A percentile compares a stretch with the other conserved stretches of the same genome.
Evolutionary conservation across 2,329 filamentous ascomycete species (phyloP).

Genomic region (Thyridium curvatum): DNA sequence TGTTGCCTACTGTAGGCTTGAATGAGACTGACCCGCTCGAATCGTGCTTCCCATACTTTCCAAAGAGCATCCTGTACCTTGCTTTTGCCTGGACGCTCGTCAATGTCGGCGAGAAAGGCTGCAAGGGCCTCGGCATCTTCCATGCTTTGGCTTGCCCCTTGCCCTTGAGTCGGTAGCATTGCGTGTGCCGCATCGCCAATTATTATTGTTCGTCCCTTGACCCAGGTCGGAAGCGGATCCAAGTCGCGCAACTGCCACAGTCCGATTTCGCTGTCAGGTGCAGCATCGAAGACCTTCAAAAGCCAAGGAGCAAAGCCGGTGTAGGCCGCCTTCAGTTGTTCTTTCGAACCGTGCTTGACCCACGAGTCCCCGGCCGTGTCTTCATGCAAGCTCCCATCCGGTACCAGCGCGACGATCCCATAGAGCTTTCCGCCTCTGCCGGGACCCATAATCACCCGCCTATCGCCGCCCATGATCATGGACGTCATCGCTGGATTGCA

Average conservation of each 20-base stretch:
- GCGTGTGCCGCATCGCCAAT: constrained; percentile 15
- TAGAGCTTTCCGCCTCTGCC: constrained; percentile 31
- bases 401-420: constrained; percentile 36
- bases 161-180: constrained; percentile 31
- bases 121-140: constrained; percentile 33
- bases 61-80: constrained; percentile 15
- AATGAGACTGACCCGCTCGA: constrained; percentile 30
- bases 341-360: constrained; percentile 26
- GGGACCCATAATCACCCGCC: constrained; percentile 38
- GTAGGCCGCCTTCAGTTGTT: constrained; percentile 30
- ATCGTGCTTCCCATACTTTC: constrained; percentile 19
- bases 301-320: constrained; percentile 33
- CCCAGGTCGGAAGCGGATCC: constrained; percentile 30
- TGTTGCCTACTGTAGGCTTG: constrained; percentile 35
- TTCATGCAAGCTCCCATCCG: constrained; percentile 33
- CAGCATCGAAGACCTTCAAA: constrained; percentile 20
- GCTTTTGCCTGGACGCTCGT: constrained; percentile 5
- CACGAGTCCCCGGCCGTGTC: constrained; percentile 27
- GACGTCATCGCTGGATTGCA: constrained; percentile 28
- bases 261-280: constrained; percentile 20
- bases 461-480: constrained; percentile 36
- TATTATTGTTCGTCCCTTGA: constrained; percentile 15
- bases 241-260: constrained; percentile 39
- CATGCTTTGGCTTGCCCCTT: constrained; percentile 32
- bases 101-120: constrained; percentile 10